Base-by-base conservation (phyloP, 2,329 filamentous ascomycete species). In the Colletotrichum sublineola region DNA sequence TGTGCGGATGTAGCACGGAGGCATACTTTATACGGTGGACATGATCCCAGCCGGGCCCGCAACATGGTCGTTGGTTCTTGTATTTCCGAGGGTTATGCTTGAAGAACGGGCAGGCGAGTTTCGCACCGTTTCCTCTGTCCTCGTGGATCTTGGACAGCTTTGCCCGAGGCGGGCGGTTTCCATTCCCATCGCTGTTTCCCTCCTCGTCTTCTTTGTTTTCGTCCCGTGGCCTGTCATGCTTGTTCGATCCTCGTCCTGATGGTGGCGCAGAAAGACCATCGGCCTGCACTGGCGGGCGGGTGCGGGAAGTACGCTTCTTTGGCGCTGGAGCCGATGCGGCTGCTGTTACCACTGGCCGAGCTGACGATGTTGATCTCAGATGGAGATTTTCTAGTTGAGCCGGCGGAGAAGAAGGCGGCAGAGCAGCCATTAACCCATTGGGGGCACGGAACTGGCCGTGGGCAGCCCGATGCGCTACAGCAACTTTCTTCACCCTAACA, bases 21-120 rank as follows among this genome's bases (percentile, higher is more conserved):
- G 72, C 77, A 46, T 69, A 81, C 77, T 84, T 84, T 75, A 84
- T 80, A 0, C 82, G 78, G 63, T 83, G 81, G 0, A 83, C 81
- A 8, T 78, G 81, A 1, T 79, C 80, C 78, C 81, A 84, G 1
- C 81, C 80, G 0, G 80, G 81, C 0, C 80, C 79, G 18, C 80
- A 79, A 73, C 82, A 84, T 0, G 79, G 79, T 2, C 80, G 76
- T n/a, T 78, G 75, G 36, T 78, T 77, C 50, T 77, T 78, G 67
- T 82, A 83, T 29, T 78, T 78, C 9, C 77, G 75, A 0, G 80
- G 80, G 62, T 83, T 81, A 58, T 82, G 79, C 71, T 84, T 84
- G 76, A 78, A 83, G 66, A 80, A 84, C 0, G 83, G 83, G 64
- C 82, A 84, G 5, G 82, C 82, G 44, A 82, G 40, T 42, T 73